These are phyloP conservation scores for Astrephomene gubernaculifera DNA, from an alignment of 139 green algal genomes.

Conservation along the genomic window DNA sequence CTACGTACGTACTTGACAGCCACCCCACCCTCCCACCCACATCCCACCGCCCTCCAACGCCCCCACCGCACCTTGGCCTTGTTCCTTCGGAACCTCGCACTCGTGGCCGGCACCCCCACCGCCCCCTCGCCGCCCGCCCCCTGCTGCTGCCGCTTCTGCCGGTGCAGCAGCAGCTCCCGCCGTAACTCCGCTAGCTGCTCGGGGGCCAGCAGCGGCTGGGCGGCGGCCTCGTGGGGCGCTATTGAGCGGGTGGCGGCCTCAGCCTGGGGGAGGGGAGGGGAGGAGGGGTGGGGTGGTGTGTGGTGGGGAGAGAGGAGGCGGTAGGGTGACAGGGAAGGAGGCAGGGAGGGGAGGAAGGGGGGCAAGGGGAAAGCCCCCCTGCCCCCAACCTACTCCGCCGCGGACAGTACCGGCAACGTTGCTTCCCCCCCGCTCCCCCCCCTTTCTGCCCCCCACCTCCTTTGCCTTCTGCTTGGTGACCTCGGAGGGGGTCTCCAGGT, in stretches of 20 bases:
- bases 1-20: too few relatives aligned
- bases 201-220: not conserved
- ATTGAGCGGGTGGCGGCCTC: conserved; percentile 16
- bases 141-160: not conserved
- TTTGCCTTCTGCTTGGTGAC: conserved; percentile 42
- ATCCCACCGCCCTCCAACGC: not conserved
- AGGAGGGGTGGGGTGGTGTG: too few relatives aligned
- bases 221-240: conserved; percentile 1
- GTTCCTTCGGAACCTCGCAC: conserved; percentile 25
- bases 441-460: conserved; percentile 22
- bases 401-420: not conserved
- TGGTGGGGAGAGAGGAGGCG: not conserved
- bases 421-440: not conserved
- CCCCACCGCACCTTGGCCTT: conserved; percentile 29
- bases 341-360: not conserved
- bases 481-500: conserved; percentile 60
- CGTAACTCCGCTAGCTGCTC: conserved; percentile 13
- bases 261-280: not conserved
- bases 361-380: not conserved
- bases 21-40: not conserved
- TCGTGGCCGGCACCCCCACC: not conserved
- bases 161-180: not conserved
- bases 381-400: too few relatives aligned
- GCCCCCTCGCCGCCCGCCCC: not conserved
- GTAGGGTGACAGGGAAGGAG: not conserved